Conservation (phyloP, 2,329 filamentous ascomycete genomes). For the Immersiporthe knoxdaviesiana region DNA sequence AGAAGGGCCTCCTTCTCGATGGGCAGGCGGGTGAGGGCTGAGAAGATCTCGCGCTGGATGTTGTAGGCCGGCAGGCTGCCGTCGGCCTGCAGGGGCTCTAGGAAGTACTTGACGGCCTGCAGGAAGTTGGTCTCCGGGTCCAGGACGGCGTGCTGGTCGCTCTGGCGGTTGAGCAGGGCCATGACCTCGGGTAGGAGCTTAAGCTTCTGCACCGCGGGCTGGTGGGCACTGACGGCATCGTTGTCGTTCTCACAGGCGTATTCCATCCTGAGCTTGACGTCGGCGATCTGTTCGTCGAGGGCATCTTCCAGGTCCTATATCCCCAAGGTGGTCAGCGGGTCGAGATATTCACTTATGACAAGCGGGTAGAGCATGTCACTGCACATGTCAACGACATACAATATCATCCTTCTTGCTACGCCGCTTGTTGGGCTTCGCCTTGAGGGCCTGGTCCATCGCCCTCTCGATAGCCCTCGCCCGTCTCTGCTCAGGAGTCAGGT, state of each 20-base stretch:
- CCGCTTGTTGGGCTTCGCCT: slow-evolving; percentile 70
- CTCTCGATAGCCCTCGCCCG: slow-evolving; percentile 82
- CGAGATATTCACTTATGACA: not conserved
- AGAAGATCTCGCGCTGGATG: slow-evolving; percentile 93
- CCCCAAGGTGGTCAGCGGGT: slow-evolving; percentile 32
- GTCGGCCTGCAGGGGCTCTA: slow-evolving; percentile 85
- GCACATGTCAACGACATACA: slow-evolving; percentile 52
- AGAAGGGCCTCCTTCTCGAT: slow-evolving; percentile 90
- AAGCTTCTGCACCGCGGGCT: slow-evolving; percentile 89
- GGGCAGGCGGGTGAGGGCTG: slow-evolving; percentile 75
- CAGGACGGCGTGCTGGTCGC: slow-evolving; percentile 79
- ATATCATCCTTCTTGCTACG: slow-evolving; percentile 86
- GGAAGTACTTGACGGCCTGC: slow-evolving; percentile 93
- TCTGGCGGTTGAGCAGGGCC: slow-evolving; percentile 85
- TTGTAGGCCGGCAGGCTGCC: slow-evolving; percentile 94
- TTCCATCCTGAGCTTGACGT: slow-evolving; percentile 88
- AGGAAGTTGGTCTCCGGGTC: slow-evolving; percentile 95
- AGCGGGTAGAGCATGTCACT: slow-evolving; percentile 11
- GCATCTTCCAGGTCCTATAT: slow-evolving; percentile 82
- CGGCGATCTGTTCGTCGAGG: slow-evolving; percentile 86
- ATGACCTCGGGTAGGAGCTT: slow-evolving; percentile 92
- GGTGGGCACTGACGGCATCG: slow-evolving; percentile 73
- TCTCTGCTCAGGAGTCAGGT: slow-evolving; percentile 81
- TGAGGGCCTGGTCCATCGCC: slow-evolving; percentile 85
- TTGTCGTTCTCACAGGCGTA: slow-evolving; percentile 87